phyloP scores from a whole-genome alignment of 129 eudicot genomes.

The Flaveria robusta region DNA sequence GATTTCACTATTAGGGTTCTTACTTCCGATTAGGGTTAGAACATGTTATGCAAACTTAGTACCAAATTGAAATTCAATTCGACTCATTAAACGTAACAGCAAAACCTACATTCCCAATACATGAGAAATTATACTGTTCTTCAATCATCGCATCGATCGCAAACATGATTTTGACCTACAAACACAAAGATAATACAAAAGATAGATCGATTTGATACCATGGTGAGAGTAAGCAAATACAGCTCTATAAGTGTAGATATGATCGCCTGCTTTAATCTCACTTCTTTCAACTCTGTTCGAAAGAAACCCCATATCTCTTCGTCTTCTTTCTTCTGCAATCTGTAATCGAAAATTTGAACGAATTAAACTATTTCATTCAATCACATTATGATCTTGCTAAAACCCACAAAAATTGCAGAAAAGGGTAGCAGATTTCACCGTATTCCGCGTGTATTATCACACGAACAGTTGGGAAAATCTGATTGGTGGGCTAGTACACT shows the following conservation, averaged over 20 bases:
- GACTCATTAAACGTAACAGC: not conserved
- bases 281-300: constrained; percentile 79
- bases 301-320: constrained; percentile 67
- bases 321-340: constrained; percentile 16
- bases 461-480: constrained; percentile 36
- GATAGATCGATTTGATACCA: constrained; percentile 44
- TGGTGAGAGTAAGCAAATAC: constrained; percentile 96
- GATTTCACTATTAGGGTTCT: not conserved
- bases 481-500: constrained; percentile 47
- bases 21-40: constrained; percentile 20
- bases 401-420: constrained; percentile 13
- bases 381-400: constrained; percentile 23
- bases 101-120: constrained; percentile 26
- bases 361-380: constrained; percentile 22
- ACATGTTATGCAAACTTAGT: not conserved
- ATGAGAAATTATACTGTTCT: not conserved
- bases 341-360: constrained; percentile 7
- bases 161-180: constrained; percentile 1
- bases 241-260: constrained; percentile 95
- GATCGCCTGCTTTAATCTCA: constrained; percentile 88
- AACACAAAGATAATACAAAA: not conserved
- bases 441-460: constrained; percentile 18
- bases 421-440: constrained; percentile 26
- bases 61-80: constrained; percentile 6
- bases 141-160: not conserved